Conservation (phyloP, 257 asterid genomes). For the Rauvolfia tetraphylla region DNA sequence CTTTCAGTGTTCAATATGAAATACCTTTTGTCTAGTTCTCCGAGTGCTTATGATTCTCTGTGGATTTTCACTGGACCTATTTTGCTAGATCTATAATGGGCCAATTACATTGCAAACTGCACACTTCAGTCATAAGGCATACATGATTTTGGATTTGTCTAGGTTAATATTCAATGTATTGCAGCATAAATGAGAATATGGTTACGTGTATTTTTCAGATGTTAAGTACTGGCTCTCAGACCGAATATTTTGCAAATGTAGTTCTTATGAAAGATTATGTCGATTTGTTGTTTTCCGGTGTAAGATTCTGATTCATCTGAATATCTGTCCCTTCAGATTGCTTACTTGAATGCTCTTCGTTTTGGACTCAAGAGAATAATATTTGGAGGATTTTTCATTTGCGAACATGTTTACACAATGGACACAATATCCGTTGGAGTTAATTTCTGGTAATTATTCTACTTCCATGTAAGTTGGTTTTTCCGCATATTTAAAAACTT, state of each 20-base stretch:
- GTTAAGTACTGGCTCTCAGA: not conserved
- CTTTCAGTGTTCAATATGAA: not conserved
- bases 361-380: slow-evolving; percentile 81
- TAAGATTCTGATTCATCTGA: slow-evolving; percentile 10
- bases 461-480: not conserved
- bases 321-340: slow-evolving; percentile 48
- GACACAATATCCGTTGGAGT: slow-evolving; percentile 95
- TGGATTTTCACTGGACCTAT: not conserved
- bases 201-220: not conserved
- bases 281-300: not conserved
- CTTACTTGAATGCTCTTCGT: slow-evolving; percentile 78
- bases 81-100: not conserved
- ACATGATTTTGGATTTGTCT: not conserved
- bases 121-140: not conserved
- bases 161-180: not conserved
- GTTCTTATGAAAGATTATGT: not conserved
- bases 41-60: not conserved
- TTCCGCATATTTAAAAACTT: not conserved
- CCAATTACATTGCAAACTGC: not conserved
- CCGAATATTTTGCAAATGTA: not conserved
- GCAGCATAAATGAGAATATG: not conserved
- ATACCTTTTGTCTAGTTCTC: not conserved
- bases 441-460: slow-evolving; percentile 63
- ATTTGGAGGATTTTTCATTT: slow-evolving; percentile 91
- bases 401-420: slow-evolving; percentile 90